Evolutionary conservation across 495 filamentous ascomycete species (phyloP), one percentile per base, ranked within the genome.

Genomic region (Pyrenula aspistea): DNA sequence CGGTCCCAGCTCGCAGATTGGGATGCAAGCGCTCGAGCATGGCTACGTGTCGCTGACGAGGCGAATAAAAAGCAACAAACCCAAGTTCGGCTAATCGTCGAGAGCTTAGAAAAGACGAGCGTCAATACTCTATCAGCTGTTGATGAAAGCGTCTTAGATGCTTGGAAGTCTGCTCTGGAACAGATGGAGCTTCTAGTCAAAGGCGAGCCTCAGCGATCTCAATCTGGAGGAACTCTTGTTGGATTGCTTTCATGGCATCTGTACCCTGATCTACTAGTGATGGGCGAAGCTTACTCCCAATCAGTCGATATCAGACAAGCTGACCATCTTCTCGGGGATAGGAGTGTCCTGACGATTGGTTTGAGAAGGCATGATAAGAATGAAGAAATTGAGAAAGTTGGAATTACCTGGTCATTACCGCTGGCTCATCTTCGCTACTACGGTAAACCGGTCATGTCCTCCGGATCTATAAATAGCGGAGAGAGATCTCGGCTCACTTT

Each of bases 201-300:
- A 12, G 64, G 67, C 24, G 42, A 59, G 24, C 59, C 68, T 2
- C 63, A 66, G 22, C 19, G 50, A 22, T 57, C 65, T 2, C 21
- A 65, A 0, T 25, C 53, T 25, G 67, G 65, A 0, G 62, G 57
- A 12, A 53, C 65, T 2, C 57, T 74, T 8, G 62, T 73, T 12
- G 71, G 54, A 12, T 25, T 74, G 2, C 62, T 61, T 21, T 56
- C 69, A 4, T 74, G 69, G 71, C 71, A 74, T 62, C 12, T 73
- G 12, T 72, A 67, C 51, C 71, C 68, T 1, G 63, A 73, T 50
- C 58, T 74, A 49, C 12, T 61, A 24, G 58, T 63, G 22, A 11
- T 63, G 0, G 54, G 57, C 8, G 21, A 0, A 12, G 2, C 1
- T 2, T 15, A n/a, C 19, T 8, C 50, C 20, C 50, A 24, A 8